Evolutionary conservation across 176 grass and related monocot species (phyloP).

Genomic region (Hordeum marinum): DNA sequence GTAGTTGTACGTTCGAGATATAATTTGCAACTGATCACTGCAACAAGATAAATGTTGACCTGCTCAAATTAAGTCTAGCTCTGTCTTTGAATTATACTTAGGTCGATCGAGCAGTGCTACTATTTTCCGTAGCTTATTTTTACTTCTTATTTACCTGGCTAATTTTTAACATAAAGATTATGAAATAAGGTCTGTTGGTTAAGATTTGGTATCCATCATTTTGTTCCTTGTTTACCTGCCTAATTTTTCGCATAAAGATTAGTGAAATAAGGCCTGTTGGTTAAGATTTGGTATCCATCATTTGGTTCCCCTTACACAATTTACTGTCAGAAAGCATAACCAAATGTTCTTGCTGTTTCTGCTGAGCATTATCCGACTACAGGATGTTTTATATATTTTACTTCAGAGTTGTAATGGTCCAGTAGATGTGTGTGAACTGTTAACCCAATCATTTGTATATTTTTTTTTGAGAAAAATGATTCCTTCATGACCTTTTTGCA

Average conservation of each 20-base stretch:
- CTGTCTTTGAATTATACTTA: neutral
- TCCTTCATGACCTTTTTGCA: neutral
- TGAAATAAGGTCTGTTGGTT: neutral
- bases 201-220: too few relatives aligned
- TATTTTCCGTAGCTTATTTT: neutral
- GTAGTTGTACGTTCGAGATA: neutral
- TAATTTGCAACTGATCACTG: neutral
- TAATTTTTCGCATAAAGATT: neutral
- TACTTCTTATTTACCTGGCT: neutral
- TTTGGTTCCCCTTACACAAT: neutral
- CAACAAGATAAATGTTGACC: neutral
- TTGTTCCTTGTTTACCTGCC: too few relatives aligned
- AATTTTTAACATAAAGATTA: neutral
- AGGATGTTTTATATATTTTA: neutral
- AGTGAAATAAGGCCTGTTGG: neutral
- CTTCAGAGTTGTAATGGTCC: neutral
- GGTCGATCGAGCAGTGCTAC: too few relatives aligned
- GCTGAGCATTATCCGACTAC: neutral
- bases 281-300: too few relatives aligned
- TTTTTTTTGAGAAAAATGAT: neutral
- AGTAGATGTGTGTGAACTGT: neutral
- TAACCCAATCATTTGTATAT: neutral
- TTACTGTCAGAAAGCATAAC: neutral
- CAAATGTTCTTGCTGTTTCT: neutral
- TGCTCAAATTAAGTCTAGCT: neutral